A percentile compares a stretch with the other conserved stretches of the same genome.
Evolutionary conservation across 768 basidiomycete species (phyloP).

Genomic region (Artomyces pyxidatus): DNA sequence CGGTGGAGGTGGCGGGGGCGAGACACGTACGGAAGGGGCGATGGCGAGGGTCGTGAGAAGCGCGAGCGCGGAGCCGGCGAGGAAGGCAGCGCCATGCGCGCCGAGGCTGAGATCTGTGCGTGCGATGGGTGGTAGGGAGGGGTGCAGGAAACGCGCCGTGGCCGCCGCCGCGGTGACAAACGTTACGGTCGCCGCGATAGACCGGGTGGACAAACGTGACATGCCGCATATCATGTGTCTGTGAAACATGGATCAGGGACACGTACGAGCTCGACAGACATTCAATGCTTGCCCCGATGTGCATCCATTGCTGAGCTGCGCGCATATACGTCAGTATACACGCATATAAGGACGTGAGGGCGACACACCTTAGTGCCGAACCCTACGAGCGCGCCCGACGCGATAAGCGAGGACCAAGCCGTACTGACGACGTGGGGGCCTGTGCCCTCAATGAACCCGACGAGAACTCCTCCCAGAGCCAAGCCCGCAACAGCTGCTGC

Average conservation of each 20-base stretch:
- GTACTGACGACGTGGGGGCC: constrained; percentile 20
- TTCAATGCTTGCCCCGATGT: constrained; percentile 44
- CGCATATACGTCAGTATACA: neutral
- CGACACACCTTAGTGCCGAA: constrained; percentile 36
- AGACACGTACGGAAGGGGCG: constrained; percentile 8
- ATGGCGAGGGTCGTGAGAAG: constrained; percentile 6
- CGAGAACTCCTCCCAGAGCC: constrained; percentile 37
- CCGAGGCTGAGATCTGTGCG: constrained; percentile 17
- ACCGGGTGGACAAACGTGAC: constrained; percentile 49
- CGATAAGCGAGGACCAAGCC: constrained; percentile 24
- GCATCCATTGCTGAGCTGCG: constrained; percentile 50
- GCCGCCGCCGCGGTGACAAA: constrained; percentile 43
- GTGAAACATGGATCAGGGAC: neutral
- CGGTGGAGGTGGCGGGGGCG: constrained; percentile 6
- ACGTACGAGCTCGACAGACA: neutral
- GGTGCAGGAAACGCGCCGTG: constrained; percentile 35
- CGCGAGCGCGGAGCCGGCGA: constrained; percentile 20
- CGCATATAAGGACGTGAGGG: neutral
- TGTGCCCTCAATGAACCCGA: constrained; percentile 32
- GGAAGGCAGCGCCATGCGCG: constrained; percentile 19
- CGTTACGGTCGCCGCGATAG: constrained; percentile 43
- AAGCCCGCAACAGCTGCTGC: constrained; percentile 36
- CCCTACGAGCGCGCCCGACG: constrained; percentile 51
- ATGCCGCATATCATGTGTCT: constrained; percentile 62
- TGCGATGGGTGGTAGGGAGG: constrained; percentile 23